A percentile compares a stretch with the other conserved stretches of the same genome.
Conservation (phyloP, 2,329 filamentous ascomycete genomes). For the Cytospora paraplurivora region DNA sequence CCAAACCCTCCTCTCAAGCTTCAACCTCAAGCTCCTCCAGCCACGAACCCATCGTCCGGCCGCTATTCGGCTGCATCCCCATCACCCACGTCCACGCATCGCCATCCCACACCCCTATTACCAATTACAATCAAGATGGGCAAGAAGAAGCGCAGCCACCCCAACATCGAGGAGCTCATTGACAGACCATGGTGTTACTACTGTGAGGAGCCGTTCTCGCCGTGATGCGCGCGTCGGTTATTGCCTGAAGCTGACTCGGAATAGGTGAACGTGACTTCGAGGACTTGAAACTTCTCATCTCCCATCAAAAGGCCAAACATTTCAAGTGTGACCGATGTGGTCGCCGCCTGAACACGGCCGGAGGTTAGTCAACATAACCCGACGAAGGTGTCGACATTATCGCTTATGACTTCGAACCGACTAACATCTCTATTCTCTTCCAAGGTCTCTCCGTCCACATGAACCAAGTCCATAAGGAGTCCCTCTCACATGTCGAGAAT, state of each 20-base stretch:
- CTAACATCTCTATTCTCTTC: conserved; percentile 19
- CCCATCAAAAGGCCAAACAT: conserved; percentile 98
- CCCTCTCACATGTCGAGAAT: conserved; percentile 84
- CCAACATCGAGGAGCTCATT: conserved; percentile 86
- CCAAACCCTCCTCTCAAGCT: background rate
- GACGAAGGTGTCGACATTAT: background rate
- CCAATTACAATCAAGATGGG: conserved; percentile 59
- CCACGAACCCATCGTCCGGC: background rate
- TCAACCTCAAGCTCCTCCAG: conserved; percentile 3
- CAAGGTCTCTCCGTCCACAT: conserved; percentile 91
- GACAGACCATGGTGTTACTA: conserved; percentile 96
- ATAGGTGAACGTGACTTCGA: conserved; percentile 91
- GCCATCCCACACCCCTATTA: background rate
- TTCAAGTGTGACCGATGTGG: conserved; percentile 95
- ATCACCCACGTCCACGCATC: background rate
- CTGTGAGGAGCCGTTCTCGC: conserved; percentile 55
- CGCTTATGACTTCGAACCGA: conserved; percentile 10
- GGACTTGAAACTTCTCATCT: conserved; percentile 93
- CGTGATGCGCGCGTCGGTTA: background rate
- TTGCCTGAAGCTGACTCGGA: conserved; percentile 31
- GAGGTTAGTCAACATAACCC: conserved; percentile 61
- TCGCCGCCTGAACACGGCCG: conserved; percentile 87
- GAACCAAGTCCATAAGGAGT: conserved; percentile 98
- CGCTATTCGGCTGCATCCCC: background rate
- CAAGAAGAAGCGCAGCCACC: conserved; percentile 87